These are phyloP conservation scores for Scalesia atractyloides DNA, from an alignment of 129 eudicot genomes.

Conservation along the genomic window DNA sequence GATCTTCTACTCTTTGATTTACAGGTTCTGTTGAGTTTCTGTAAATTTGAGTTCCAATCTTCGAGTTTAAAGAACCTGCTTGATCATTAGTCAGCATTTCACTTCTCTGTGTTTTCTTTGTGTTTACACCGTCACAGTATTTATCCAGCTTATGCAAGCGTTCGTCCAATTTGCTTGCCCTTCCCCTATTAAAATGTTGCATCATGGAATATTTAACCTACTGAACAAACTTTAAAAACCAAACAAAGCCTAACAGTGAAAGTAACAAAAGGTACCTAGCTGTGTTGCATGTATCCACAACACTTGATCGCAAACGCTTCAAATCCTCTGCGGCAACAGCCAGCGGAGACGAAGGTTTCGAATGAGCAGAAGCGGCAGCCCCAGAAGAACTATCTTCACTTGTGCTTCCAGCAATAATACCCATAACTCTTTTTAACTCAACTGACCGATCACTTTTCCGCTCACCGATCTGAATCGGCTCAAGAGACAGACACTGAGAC, in stretches of 20 bases:
- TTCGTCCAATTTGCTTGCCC: constrained; percentile 75
- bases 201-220: constrained; percentile 13
- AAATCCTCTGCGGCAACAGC: constrained; percentile 58
- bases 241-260: not conserved
- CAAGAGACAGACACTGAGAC: constrained; percentile 70
- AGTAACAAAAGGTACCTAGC: constrained; percentile 61
- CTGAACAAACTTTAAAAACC: not conserved
- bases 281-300: constrained; percentile 52
- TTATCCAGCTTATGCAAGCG: constrained; percentile 63
- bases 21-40: constrained; percentile 58
- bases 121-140: constrained; percentile 52
- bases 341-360: constrained; percentile 48
- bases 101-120: constrained; percentile 70
- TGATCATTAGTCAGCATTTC: constrained; percentile 63
- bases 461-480: constrained; percentile 63
- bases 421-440: constrained; percentile 68
- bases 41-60: constrained; percentile 64
- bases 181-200: constrained; percentile 51
- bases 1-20: constrained; percentile 65
- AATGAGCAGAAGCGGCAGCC: constrained; percentile 52
- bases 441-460: constrained; percentile 44
- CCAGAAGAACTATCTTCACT: constrained; percentile 66
- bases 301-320: constrained; percentile 57
- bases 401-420: constrained; percentile 45
- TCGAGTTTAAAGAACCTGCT: constrained; percentile 62